phyloP scores from a whole-genome alignment of 345 rosid species.

The Arabidopsis suecica region DNA sequence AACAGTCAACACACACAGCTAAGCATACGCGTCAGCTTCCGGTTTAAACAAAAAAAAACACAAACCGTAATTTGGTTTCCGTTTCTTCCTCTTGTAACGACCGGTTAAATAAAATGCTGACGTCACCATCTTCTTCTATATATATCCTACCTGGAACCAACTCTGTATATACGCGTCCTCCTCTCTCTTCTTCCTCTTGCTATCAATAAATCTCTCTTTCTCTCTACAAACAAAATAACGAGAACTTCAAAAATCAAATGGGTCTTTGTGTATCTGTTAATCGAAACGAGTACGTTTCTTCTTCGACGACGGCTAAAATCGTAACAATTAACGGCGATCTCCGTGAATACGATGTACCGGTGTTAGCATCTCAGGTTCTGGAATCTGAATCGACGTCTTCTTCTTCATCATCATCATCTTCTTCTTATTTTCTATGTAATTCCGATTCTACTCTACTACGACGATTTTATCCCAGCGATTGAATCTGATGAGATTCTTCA shows the following conservation, averaged over 20 bases:
- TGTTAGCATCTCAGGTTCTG: slow-evolving; percentile 59
- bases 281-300: slow-evolving; percentile 27
- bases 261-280: slow-evolving; percentile 61
- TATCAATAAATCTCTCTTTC: slow-evolving; percentile 21
- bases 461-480: slow-evolving; percentile 63
- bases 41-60: slow-evolving; percentile 8
- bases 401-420: slow-evolving; percentile 32
- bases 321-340: slow-evolving; percentile 70
- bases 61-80: slow-evolving; percentile 20
- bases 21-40: slow-evolving; percentile 44
- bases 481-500: slow-evolving; percentile 49
- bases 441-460: slow-evolving; percentile 67
- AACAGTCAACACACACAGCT: slow-evolving; percentile 30
- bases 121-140: slow-evolving; percentile 31
- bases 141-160: slow-evolving; percentile 11
- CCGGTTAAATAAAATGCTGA: slow-evolving; percentile 26
- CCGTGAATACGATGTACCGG: slow-evolving; percentile 60
- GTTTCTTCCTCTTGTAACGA: background rate
- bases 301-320: slow-evolving; percentile 60
- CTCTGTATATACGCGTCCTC: slow-evolving; percentile 36
- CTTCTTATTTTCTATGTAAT: slow-evolving; percentile 58
- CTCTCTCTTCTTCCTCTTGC: background rate
- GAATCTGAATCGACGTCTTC: slow-evolving; percentile 47
- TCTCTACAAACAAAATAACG: slow-evolving; percentile 9
- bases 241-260: slow-evolving; percentile 42